These are phyloP conservation scores for Cicer pinnatifidum DNA, from an alignment of 306 rosid species.

Conservation along the genomic window DNA sequence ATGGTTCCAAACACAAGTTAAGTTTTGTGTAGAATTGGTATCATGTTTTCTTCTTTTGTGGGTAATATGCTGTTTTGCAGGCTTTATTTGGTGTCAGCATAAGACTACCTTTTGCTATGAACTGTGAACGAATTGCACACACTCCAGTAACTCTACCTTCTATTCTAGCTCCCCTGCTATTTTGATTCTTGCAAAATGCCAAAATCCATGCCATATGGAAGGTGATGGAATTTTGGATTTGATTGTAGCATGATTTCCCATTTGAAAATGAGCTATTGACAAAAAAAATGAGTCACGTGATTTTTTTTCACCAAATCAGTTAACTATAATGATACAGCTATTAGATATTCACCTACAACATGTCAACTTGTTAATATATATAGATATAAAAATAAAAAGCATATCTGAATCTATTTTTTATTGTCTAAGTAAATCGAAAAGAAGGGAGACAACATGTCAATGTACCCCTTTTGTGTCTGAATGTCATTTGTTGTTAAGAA, in stretches of 20 bases:
- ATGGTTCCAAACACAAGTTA: not conserved
- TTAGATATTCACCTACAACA: not conserved
- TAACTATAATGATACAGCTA: not conserved
- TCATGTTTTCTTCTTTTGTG: not conserved
- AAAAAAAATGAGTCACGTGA: not conserved
- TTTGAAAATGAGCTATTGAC: not conserved
- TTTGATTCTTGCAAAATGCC: not conserved
- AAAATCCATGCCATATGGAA: not conserved
- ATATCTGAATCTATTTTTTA: not conserved
- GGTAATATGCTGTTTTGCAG: slow-evolving; percentile 31
- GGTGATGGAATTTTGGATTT: slow-evolving; percentile 5
- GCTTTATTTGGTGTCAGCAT: slow-evolving; percentile 24
- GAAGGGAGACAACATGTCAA: not conserved
- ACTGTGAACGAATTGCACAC: slow-evolving; percentile 1
- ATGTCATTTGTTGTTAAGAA: not conserved
- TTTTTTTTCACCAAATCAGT: not conserved
- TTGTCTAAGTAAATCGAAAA: not conserved
- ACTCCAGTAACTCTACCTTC: not conserved
- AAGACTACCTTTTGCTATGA: not conserved
- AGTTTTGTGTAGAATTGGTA: not conserved
- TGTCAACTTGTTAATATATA: too few relatives aligned
- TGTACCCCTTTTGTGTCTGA: not conserved
- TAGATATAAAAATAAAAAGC: not conserved
- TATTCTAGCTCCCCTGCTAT: not conserved
- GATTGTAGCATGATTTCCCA: slow-evolving; percentile 19